Percentiles rank a stretch among this genome's conserved stretches.
phyloP scores from a whole-genome alignment of 106 monocot genomes.

The Phalaenopsis equestris region DNA sequence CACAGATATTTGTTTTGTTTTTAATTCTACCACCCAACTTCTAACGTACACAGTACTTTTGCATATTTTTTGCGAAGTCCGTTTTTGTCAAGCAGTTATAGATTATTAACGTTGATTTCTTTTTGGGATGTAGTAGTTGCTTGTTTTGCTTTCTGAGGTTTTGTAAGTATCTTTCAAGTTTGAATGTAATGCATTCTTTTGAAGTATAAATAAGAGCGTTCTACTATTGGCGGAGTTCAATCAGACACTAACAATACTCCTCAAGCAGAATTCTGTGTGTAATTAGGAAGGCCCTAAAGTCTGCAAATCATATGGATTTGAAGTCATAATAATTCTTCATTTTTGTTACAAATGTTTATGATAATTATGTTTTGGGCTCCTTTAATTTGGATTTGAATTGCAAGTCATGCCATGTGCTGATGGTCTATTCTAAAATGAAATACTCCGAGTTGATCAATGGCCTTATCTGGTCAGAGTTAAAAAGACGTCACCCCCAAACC shows the following conservation, averaged over 20 bases:
- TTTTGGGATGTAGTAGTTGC: background rate
- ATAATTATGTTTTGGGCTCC: background rate
- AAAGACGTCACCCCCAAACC: background rate
- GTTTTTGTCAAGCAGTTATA: too few relatives aligned
- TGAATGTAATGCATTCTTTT: background rate
- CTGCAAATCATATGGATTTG: background rate
- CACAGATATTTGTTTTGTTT: background rate
- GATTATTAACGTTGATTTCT: background rate
- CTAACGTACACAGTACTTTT: background rate
- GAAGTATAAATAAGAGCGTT: background rate
- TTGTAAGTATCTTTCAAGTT: background rate
- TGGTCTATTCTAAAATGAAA: background rate
- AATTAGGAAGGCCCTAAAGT: background rate
- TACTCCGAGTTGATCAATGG: background rate
- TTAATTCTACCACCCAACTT: background rate
- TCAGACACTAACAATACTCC: background rate
- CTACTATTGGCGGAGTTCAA: background rate
- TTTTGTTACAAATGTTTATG: background rate
- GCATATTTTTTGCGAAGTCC: background rate
- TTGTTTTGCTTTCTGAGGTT: conserved; percentile 1
- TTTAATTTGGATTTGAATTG: background rate
- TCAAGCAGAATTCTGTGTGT: background rate
- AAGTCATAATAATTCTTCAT: background rate
- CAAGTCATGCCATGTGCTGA: background rate
- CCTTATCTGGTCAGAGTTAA: background rate